A percentile compares a stretch with the other conserved stretches of the same genome.
Conservation (phyloP, 2,329 filamentous ascomycete genomes). For the Aspergillus jensenii region DNA sequence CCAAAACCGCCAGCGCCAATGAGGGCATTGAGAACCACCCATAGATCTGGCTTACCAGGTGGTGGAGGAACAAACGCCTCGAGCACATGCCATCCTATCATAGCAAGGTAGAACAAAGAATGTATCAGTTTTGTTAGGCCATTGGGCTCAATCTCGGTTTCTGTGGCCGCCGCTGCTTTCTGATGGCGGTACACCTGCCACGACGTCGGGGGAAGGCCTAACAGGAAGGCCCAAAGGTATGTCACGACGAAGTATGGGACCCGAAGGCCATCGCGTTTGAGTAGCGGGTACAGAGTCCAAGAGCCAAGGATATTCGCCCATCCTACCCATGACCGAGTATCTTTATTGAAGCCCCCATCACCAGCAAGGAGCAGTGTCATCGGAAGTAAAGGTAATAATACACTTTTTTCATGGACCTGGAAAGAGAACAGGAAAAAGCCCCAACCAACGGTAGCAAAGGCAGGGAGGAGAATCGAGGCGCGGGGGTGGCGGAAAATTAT, state of each 20-base stretch:
- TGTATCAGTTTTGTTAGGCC: conserved; percentile 71
- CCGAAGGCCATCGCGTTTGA: conserved; percentile 78
- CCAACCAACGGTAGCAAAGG: conserved; percentile 84
- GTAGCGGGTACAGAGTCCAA: conserved; percentile 92
- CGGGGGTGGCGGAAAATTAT: conserved; percentile 77
- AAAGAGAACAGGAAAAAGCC: conserved; percentile 97
- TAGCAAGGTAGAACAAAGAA: conserved; percentile 70
- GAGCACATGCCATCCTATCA: conserved; percentile 77
- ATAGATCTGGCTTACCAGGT: conserved; percentile 80
- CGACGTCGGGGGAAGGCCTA: conserved; percentile 80
- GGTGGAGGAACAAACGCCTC: conserved; percentile 71
- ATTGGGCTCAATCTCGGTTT: conserved; percentile 48
- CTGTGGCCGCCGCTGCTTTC: conserved; percentile 25
- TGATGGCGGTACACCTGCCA: conserved; percentile 65
- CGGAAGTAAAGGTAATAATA: conserved; percentile 84
- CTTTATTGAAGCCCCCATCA: conserved; percentile 72
- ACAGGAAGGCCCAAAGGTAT: conserved; percentile 84
- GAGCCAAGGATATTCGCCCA: conserved; percentile 86
- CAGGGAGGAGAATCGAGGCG: conserved; percentile 74
- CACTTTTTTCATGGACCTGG: conserved; percentile 98
- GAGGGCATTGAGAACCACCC: conserved; percentile 88
- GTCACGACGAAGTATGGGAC: conserved; percentile 84
- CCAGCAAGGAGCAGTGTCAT: conserved; percentile 86
- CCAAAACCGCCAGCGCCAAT: conserved; percentile 82
- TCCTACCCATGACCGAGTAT: conserved; percentile 85